These are phyloP conservation scores for Pezizomycotina sp. DNA, from an alignment of 2,329 filamentous ascomycete species.

Conservation along the genomic window DNA sequence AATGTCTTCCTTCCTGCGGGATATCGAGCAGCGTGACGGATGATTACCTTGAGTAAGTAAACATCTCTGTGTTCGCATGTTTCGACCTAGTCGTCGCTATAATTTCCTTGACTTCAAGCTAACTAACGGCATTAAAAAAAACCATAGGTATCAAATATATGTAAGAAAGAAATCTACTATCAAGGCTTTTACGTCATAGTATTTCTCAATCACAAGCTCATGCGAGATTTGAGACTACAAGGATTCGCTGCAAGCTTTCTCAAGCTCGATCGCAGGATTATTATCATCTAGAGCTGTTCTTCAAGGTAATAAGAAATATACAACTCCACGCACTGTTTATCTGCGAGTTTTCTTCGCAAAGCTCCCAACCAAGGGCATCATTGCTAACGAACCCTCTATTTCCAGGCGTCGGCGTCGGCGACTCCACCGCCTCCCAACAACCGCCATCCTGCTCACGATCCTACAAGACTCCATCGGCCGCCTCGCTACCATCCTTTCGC, in stretches of 20 bases:
- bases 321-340: conserved; percentile 27
- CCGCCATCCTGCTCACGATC: conserved; percentile 65
- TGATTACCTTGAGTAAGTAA: conserved; percentile 60
- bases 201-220: conserved; percentile 10
- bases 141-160: conserved; percentile 48
- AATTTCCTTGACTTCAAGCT: background rate
- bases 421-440: conserved; percentile 60
- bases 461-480: conserved; percentile 67
- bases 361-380: conserved; percentile 5
- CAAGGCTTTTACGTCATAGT: conserved; percentile 6
- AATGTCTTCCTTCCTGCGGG: conserved; percentile 72
- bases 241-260: conserved; percentile 73
- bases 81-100: conserved; percentile 3
- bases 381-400: conserved; percentile 5
- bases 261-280: conserved; percentile 62
- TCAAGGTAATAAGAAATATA: conserved; percentile 37
- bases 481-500: conserved; percentile 77
- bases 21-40: conserved; percentile 69
- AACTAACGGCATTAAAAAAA: conserved; percentile 5
- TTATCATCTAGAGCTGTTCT: conserved; percentile 70
- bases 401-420: conserved; percentile 62
- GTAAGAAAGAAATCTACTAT: conserved; percentile 30
- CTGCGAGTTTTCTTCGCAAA: conserved; percentile 1
- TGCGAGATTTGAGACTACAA: conserved; percentile 11
- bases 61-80: conserved; percentile 9